phyloP scores from a whole-genome alignment of 108 stramenopile genomes.

The Pseudonitzschia multistriata region DNA sequence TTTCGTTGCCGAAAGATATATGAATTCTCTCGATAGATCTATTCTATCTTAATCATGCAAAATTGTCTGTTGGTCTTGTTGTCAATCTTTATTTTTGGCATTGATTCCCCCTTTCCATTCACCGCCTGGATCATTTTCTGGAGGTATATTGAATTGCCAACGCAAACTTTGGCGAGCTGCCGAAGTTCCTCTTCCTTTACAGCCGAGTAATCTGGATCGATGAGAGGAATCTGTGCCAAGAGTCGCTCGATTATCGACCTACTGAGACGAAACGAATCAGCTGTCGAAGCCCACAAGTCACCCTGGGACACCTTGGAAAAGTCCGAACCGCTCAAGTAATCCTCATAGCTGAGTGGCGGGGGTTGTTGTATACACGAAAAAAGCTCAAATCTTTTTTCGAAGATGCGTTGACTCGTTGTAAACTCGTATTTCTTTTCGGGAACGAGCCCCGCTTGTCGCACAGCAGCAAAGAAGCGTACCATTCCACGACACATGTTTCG shows the following conservation, averaged over 20 bases:
- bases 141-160: slow-evolving; percentile 67
- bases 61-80: slow-evolving; percentile 47
- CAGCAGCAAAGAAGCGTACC: slow-evolving; percentile 62
- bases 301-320: slow-evolving; percentile 44
- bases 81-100: slow-evolving; percentile 41
- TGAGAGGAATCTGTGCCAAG: slow-evolving; percentile 11
- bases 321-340: slow-evolving; percentile 62
- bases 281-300: slow-evolving; percentile 55
- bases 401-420: slow-evolving; percentile 56
- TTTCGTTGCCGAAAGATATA: background rate
- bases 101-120: background rate
- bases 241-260: slow-evolving; percentile 50
- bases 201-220: slow-evolving; percentile 35
- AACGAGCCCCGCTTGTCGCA: slow-evolving; percentile 63
- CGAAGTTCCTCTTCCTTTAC: slow-evolving; percentile 48
- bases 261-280: slow-evolving; percentile 56
- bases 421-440: slow-evolving; percentile 40
- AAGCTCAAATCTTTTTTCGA: slow-evolving; percentile 69
- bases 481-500: slow-evolving; percentile 69
- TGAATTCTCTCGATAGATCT: slow-evolving; percentile 1
- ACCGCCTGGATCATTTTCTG: slow-evolving; percentile 45
- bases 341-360: slow-evolving; percentile 60
- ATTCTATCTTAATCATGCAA: slow-evolving; percentile 58
- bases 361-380: slow-evolving; percentile 65
- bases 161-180: slow-evolving; percentile 58